phyloP scores from a whole-genome alignment of 768 basidiomycete species.

The Sarcodon aspratus region DNA sequence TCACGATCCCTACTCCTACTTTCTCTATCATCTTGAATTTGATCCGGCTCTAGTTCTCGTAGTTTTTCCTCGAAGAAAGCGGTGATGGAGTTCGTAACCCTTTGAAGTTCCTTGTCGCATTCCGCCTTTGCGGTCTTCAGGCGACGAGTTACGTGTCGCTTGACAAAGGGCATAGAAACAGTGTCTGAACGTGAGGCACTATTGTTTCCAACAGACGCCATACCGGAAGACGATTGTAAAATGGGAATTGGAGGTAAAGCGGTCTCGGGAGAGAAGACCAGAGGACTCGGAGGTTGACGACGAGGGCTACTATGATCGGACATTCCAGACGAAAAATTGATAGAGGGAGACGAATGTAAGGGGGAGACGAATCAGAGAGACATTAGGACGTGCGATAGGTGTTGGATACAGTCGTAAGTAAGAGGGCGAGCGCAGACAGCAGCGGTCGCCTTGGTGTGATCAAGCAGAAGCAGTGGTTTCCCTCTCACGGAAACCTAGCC shows the following conservation, averaged over 20 bases:
- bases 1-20: constrained; percentile 45
- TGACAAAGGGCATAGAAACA: constrained; percentile 86
- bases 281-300: constrained; percentile 59
- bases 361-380: neutral
- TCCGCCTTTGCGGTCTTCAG: constrained; percentile 90
- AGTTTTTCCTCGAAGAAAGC: constrained; percentile 88
- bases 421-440: neutral
- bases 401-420: constrained; percentile 4
- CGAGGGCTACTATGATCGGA: constrained; percentile 21
- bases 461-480: too few species aligned
- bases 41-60: constrained; percentile 63
- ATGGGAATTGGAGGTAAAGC: constrained; percentile 36
- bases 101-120: constrained; percentile 93
- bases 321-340: constrained; percentile 10
- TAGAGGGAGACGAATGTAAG: constrained; percentile 4
- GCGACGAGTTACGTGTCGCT: constrained; percentile 86
- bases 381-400: neutral
- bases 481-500: too few species aligned
- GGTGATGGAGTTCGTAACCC: constrained; percentile 91
- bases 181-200: constrained; percentile 54
- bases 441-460: too few species aligned
- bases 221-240: constrained; percentile 24
- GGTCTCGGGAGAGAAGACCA: constrained; percentile 64
- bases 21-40: constrained; percentile 27
- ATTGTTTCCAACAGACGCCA: constrained; percentile 14